These are phyloP conservation scores for Odontarrhena argentea DNA, from an alignment of 345 rosid species.

Conservation along the genomic window DNA sequence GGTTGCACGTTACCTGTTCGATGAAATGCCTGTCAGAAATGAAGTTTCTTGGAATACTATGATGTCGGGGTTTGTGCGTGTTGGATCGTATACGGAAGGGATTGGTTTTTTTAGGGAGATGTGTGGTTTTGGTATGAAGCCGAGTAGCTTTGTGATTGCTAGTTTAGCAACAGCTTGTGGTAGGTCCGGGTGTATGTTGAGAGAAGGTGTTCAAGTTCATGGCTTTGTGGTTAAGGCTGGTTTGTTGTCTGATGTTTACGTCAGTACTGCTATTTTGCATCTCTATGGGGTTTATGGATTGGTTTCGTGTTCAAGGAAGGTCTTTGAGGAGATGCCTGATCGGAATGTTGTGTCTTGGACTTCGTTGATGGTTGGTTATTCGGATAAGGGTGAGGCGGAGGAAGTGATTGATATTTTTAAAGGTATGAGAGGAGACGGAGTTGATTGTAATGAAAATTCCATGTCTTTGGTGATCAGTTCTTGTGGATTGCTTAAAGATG, in stretches of 20 bases:
- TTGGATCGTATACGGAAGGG: conserved; percentile 50
- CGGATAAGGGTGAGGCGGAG: conserved; percentile 53
- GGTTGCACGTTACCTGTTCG: conserved; percentile 71
- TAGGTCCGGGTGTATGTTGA: conserved; percentile 58
- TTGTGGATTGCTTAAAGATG: conserved; percentile 59
- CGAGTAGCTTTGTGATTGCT: conserved; percentile 63
- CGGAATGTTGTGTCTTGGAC: conserved; percentile 92
- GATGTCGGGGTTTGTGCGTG: conserved; percentile 71
- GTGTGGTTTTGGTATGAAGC: conserved; percentile 48
- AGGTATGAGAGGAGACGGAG: conserved; percentile 58
- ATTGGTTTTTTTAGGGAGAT: conserved; percentile 50
- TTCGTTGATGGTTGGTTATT: conserved; percentile 76
- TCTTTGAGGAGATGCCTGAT: conserved; percentile 82
- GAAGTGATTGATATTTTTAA: conserved; percentile 55
- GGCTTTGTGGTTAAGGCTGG: conserved; percentile 60
- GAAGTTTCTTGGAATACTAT: conserved; percentile 84
- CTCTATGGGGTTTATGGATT: conserved; percentile 64
- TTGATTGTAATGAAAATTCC: conserved; percentile 65
- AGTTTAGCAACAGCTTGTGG: conserved; percentile 81
- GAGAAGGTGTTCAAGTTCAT: conserved; percentile 74
- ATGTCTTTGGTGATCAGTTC: conserved; percentile 65
- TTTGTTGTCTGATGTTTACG: conserved; percentile 66
- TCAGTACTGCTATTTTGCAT: conserved; percentile 80
- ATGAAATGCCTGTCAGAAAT: conserved; percentile 62
- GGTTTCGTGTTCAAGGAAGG: conserved; percentile 52